Evolutionary conservation across 2,329 filamentous ascomycete genomes (phyloP).

Genomic region (Alternaria sp.): DNA sequence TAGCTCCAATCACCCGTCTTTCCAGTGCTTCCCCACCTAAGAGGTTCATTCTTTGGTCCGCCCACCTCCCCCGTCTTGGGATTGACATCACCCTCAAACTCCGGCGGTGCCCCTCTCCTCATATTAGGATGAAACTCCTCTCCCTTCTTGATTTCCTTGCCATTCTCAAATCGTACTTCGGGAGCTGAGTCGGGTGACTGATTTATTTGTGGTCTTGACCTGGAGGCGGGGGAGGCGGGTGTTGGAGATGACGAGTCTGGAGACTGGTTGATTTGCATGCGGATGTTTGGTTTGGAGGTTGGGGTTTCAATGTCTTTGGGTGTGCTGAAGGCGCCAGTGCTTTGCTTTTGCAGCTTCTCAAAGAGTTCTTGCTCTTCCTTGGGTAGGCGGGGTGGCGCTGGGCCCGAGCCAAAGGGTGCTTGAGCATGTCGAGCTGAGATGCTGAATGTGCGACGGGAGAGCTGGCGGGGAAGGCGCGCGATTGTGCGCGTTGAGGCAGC

Average conservation of each 20-base stretch:
- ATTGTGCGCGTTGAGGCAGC: constrained; percentile 29
- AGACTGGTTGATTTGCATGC: constrained; percentile 47
- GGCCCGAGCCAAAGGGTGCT: constrained; percentile 55
- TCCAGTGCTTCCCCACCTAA: constrained; percentile 81
- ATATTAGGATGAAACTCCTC: constrained; percentile 76
- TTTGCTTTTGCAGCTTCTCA: constrained; percentile 82
- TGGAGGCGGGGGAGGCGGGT: constrained; percentile 3
- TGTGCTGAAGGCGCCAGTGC: constrained; percentile 79
- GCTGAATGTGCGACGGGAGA: constrained; percentile 35
- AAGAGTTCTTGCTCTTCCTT: constrained; percentile 90
- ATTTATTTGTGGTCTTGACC: constrained; percentile 16
- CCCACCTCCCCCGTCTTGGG: constrained; percentile 95
- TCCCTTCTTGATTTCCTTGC: constrained; percentile 62
- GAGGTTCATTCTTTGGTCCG: constrained; percentile 95
- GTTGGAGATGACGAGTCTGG: constrained; percentile 27
- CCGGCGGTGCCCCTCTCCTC: constrained; percentile 79
- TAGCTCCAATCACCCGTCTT: constrained; percentile 84
- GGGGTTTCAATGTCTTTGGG: constrained; percentile 53
- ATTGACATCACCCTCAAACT: constrained; percentile 92
- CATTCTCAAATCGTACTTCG: constrained; percentile 27
- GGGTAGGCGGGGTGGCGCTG: constrained; percentile 85
- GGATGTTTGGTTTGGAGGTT: constrained; percentile 25
- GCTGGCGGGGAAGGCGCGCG: constrained; percentile 35
- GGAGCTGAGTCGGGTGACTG: constrained; percentile 20
- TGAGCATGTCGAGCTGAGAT: constrained; percentile 19